These are phyloP conservation scores for Acer yangbiense DNA, from an alignment of 345 rosid species.

Conservation along the genomic window DNA sequence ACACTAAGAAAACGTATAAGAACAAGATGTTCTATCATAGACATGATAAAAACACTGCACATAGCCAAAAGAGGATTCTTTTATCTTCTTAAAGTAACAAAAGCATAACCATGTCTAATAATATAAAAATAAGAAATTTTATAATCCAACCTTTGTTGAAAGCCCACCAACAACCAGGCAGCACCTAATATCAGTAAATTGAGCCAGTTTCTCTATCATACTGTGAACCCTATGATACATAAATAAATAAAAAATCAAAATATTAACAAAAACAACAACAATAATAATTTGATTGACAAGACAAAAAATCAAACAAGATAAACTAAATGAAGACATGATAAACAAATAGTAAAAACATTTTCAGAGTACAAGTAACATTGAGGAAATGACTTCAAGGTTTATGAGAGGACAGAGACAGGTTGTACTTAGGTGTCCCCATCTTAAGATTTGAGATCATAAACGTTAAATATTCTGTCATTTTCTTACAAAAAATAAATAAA, in stretches of 20 bases:
- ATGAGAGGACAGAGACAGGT: too few relatives aligned
- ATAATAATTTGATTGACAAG: not conserved
- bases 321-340: too few relatives aligned
- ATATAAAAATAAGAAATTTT: conserved; percentile 13
- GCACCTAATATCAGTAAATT: conserved; percentile 87
- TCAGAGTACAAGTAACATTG: not conserved
- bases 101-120: not conserved
- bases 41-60: not conserved
- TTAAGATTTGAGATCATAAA: not conserved
- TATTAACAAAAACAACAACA: not conserved
- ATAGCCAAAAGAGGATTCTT: not conserved
- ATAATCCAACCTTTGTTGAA: conserved; percentile 65
- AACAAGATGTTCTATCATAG: not conserved
- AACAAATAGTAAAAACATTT: too few relatives aligned
- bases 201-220: conserved; percentile 86
- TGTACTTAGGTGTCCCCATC: not conserved
- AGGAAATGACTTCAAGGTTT: not conserved
- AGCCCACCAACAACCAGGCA: conserved; percentile 96
- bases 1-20: conserved; percentile 2
- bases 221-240: conserved; percentile 78
- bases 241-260: not conserved
- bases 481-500: not conserved
- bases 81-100: not conserved
- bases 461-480: not conserved
- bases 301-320: too few relatives aligned